These are phyloP conservation scores for Exobasidium rhododendri DNA, from an alignment of 1,284 basidiomycete species.

Conservation along the genomic window DNA sequence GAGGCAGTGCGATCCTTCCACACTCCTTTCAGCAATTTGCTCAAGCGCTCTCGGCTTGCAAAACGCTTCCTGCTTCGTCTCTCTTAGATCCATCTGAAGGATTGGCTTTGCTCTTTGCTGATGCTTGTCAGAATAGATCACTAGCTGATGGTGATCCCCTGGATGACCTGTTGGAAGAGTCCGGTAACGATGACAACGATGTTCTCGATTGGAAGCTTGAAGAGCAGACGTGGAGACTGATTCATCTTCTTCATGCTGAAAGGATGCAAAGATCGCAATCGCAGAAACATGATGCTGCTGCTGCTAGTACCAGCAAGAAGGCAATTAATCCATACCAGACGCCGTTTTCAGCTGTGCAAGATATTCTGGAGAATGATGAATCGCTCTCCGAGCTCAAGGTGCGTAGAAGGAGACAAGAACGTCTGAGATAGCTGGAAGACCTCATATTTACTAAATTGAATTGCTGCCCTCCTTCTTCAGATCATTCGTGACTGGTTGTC, in stretches of 20 bases:
- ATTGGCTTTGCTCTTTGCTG: constrained; percentile 6
- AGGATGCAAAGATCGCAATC: not conserved
- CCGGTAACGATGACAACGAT: constrained; percentile 10
- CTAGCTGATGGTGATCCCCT: not conserved
- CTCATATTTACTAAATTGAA: constrained; percentile 10
- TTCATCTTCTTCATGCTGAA: constrained; percentile 15
- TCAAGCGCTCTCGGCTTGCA: not conserved
- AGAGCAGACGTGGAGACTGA: constrained; percentile 19
- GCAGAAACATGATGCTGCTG: not conserved
- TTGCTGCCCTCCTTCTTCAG: constrained; percentile 2
- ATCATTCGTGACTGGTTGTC: constrained; percentile 51
- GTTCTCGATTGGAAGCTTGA: constrained; percentile 16
- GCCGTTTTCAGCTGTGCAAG: constrained; percentile 46
- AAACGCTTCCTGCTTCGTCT: not conserved
- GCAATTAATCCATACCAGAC: constrained; percentile 42
- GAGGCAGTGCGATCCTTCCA: not conserved
- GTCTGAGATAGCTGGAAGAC: not conserved
- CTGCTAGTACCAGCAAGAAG: not conserved
- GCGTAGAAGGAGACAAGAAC: constrained; percentile 17
- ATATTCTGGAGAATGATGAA: constrained; percentile 34
- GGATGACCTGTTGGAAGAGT: not conserved
- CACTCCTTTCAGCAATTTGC: constrained; percentile 9
- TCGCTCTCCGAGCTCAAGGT: constrained; percentile 40
- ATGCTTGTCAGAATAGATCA: not conserved
- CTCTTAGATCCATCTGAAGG: constrained; percentile 3